These are phyloP conservation scores for Saussurea involucrata DNA, from an alignment of 129 eudicot genomes.

Conservation along the genomic window DNA sequence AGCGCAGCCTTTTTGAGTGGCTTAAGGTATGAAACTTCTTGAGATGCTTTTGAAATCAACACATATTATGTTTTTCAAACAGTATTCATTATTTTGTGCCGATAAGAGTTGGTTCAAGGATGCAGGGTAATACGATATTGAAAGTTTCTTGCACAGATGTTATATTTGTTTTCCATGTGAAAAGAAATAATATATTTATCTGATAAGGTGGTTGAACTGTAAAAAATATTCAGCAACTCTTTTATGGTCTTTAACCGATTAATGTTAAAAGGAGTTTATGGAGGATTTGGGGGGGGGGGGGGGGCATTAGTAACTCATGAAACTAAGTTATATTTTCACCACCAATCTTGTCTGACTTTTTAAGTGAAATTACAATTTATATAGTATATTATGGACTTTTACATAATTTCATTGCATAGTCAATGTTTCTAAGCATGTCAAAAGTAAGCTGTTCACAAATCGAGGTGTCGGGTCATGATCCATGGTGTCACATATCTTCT, in stretches of 20 bases:
- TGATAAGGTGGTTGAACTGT: neutral
- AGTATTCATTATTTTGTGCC: neutral
- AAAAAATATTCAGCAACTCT: constrained; percentile 8
- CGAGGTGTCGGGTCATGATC: too few species aligned
- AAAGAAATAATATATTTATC: neutral
- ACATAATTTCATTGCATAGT: neutral
- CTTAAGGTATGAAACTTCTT: constrained; percentile 62
- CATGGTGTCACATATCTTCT: too few species aligned
- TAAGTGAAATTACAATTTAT: neutral
- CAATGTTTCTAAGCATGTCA: neutral
- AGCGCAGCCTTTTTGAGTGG: constrained; percentile 92
- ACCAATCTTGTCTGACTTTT: neutral
- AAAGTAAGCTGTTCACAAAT: neutral
- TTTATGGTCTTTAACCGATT: neutral
- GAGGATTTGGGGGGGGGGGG: too few species aligned
- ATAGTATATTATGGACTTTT: neutral
- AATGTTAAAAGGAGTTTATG: neutral
- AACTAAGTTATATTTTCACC: neutral
- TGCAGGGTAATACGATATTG: neutral
- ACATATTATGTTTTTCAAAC: neutral
- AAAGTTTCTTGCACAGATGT: neutral
- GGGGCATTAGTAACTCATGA: neutral
- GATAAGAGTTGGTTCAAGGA: neutral
- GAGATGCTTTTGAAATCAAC: neutral
- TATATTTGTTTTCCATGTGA: neutral